Evolutionary conservation across 345 rosid species (phyloP).

Genomic region (Atalantia buxifolia): DNA sequence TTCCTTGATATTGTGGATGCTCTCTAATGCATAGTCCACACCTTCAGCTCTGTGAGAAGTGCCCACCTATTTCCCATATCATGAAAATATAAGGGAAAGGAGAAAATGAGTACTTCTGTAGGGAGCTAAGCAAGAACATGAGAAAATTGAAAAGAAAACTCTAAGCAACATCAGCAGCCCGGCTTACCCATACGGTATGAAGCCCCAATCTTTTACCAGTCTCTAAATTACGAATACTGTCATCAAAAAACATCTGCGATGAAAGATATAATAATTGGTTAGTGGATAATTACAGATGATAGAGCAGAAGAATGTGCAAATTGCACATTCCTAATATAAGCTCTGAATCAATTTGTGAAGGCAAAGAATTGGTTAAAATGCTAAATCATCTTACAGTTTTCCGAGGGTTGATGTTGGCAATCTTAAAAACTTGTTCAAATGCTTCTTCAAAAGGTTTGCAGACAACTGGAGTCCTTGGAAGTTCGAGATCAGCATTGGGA

Average conservation of each 20-base stretch:
- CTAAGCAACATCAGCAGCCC: not conserved
- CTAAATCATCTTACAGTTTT: slow-evolving; percentile 55
- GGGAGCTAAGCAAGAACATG: not conserved
- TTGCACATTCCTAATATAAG: not conserved
- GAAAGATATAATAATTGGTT: not conserved
- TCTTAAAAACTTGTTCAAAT: slow-evolving; percentile 65
- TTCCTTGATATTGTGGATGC: slow-evolving; percentile 86
- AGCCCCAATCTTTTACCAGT: slow-evolving; percentile 73
- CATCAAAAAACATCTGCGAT: slow-evolving; percentile 86
- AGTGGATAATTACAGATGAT: not conserved
- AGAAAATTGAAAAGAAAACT: not conserved
- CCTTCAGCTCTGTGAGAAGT: slow-evolving; percentile 55
- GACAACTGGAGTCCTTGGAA: slow-evolving; percentile 63
- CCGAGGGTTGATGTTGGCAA: slow-evolving; percentile 64
- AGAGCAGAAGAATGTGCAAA: not conserved
- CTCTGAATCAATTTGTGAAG: not conserved
- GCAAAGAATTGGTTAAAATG: not conserved
- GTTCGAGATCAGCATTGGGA: slow-evolving; percentile 25
- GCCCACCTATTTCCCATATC: slow-evolving; percentile 48
- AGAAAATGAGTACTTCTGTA: not conserved
- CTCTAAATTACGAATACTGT: slow-evolving; percentile 75
- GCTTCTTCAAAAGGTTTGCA: slow-evolving; percentile 91
- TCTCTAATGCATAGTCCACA: slow-evolving; percentile 78
- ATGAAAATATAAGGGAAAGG: not conserved
- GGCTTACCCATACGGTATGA: slow-evolving; percentile 74